Evolutionary conservation across 1,139 yeast species (phyloP).

Genomic region (Saccharomycopsis crataegensis): DNA sequence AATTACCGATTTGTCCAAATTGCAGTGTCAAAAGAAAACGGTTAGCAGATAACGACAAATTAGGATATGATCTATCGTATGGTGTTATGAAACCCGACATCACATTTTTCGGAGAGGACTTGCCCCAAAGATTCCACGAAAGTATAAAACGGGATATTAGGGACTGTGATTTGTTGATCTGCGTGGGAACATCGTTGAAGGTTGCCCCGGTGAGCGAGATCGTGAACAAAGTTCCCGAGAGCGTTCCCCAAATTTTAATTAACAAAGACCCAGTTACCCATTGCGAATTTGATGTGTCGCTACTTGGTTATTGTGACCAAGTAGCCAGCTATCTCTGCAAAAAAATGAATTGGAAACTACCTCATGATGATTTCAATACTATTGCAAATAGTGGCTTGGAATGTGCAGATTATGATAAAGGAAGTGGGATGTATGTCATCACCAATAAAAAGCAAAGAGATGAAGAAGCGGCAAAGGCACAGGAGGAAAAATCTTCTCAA

Average conservation of each 20-base stretch:
- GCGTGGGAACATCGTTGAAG: conserved; percentile 90
- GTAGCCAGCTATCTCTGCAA: conserved; percentile 62
- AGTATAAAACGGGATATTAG: conserved; percentile 49
- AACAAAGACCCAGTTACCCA: conserved; percentile 77
- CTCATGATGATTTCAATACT: conserved; percentile 40
- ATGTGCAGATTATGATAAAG: conserved; percentile 25
- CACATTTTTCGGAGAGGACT: conserved; percentile 86
- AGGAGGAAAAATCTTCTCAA: background rate
- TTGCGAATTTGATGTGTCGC: conserved; percentile 70
- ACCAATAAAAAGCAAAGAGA: conserved; percentile 25
- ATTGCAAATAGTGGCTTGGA: conserved; percentile 28
- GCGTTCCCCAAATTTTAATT: conserved; percentile 77
- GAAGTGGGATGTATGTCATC: conserved; percentile 28
- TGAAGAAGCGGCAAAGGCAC: conserved; percentile 8
- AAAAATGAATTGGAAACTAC: conserved; percentile 59
- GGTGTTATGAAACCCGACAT: conserved; percentile 97
- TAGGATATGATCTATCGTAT: conserved; percentile 33
- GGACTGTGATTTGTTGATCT: conserved; percentile 72
- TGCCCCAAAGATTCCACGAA: conserved; percentile 70
- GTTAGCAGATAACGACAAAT: conserved; percentile 11
- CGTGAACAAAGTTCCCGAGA: conserved; percentile 61
- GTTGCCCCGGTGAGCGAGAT: conserved; percentile 96
- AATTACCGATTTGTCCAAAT: conserved; percentile 66
- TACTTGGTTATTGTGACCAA: conserved; percentile 85
- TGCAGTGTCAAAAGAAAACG: conserved; percentile 45